A percentile compares a stretch with the other conserved stretches of the same genome.
phyloP scores from a whole-genome alignment of 257 asterid genomes.

The Henckelia pumila region DNA sequence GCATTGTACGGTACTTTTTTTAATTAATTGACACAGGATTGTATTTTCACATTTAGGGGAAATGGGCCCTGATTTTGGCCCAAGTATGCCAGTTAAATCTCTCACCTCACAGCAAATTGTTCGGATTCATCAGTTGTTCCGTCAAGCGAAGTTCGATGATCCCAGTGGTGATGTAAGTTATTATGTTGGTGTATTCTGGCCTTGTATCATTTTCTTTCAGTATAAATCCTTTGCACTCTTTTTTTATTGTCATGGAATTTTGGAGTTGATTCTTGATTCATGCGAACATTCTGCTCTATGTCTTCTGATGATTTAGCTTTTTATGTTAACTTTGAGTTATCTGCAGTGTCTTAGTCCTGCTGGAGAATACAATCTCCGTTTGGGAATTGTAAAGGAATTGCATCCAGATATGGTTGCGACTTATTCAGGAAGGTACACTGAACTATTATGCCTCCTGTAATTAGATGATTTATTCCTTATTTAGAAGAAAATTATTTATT shows the following conservation, averaged over 20 bases:
- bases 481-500: slow-evolving; percentile 16
- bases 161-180: slow-evolving; percentile 81
- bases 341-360: slow-evolving; percentile 92
- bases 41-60: slow-evolving; percentile 52
- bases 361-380: slow-evolving; percentile 83
- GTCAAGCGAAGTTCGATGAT: slow-evolving; percentile 92
- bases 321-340: slow-evolving; percentile 22
- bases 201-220: slow-evolving; percentile 14
- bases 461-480: background rate
- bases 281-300: slow-evolving; percentile 7
- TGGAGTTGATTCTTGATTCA: background rate
- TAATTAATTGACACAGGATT: slow-evolving; percentile 20
- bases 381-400: slow-evolving; percentile 86
- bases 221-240: background rate
- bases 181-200: slow-evolving; percentile 17
- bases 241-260: background rate
- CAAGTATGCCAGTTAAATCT: slow-evolving; percentile 63
- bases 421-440: slow-evolving; percentile 78
- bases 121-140: slow-evolving; percentile 87
- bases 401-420: slow-evolving; percentile 97
- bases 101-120: slow-evolving; percentile 82
- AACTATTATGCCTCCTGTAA: slow-evolving; percentile 7
- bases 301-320: slow-evolving; percentile 12
- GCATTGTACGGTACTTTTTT: slow-evolving; percentile 12
- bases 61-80: slow-evolving; percentile 78